Conservation (phyloP, 2,329 filamentous ascomycete genomes). For the Stachybotrys chlorohalonatus region DNA sequence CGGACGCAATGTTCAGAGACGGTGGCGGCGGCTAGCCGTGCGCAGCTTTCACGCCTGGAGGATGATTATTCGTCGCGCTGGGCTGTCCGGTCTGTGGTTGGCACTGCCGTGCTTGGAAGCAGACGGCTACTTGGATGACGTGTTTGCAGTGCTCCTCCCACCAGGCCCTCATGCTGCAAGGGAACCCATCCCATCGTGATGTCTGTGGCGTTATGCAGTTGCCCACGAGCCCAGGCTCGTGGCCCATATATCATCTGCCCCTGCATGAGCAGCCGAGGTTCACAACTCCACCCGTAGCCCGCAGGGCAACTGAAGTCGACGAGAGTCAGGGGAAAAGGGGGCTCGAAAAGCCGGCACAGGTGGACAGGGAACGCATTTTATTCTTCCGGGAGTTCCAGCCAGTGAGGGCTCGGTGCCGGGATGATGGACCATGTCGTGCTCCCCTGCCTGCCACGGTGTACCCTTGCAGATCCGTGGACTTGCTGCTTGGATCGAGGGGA, state of each 20-base stretch:
- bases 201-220: neutral
- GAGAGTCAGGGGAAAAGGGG: neutral
- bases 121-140: too few species aligned
- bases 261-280: neutral
- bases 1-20: neutral
- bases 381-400: neutral
- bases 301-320: neutral
- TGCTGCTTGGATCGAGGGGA: neutral
- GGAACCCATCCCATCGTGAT: neutral
- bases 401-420: neutral
- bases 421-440: neutral
- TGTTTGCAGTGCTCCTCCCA: too few species aligned
- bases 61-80: too few species aligned
- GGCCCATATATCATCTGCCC: neutral
- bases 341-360: neutral
- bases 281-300: too few species aligned
- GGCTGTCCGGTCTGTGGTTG: too few species aligned
- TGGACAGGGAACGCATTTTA: neutral
- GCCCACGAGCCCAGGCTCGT: neutral
- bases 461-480: neutral
- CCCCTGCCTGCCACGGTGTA: neutral
- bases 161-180: too few species aligned
- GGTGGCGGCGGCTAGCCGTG: neutral
- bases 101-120: too few species aligned
- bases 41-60: too few species aligned